A percentile compares a stretch with the other conserved stretches of the same genome.
These are phyloP conservation scores for Prunus salicina DNA, from an alignment of 306 rosid species.

Conservation along the genomic window DNA sequence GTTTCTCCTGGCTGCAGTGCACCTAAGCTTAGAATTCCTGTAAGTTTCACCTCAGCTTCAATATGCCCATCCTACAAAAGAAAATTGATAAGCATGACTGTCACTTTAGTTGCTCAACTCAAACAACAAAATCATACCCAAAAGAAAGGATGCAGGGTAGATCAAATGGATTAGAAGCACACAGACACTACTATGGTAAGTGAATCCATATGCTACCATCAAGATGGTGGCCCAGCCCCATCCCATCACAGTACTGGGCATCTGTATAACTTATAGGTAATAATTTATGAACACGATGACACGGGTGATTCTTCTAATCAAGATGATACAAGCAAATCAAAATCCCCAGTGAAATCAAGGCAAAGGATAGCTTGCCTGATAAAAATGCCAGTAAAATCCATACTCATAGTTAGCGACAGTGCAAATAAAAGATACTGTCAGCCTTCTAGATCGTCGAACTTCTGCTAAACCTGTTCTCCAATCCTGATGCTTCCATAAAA, in stretches of 20 bases:
- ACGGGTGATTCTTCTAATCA: conserved; percentile 10
- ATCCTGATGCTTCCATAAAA: conserved; percentile 86
- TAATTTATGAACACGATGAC: not conserved
- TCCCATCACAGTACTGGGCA: conserved; percentile 1
- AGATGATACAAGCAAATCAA: not conserved
- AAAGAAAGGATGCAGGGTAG: conserved; percentile 4
- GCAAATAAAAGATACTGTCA: conserved; percentile 69
- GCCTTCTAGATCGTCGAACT: conserved; percentile 78
- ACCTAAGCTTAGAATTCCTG: conserved; percentile 79
- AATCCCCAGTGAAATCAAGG: conserved; percentile 4
- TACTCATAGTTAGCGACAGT: conserved; percentile 85
- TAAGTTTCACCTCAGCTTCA: conserved; percentile 83
- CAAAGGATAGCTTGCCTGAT: conserved; percentile 58
- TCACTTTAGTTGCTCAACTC: conserved; percentile 12
- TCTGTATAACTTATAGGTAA: not conserved
- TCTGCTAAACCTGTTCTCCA: conserved; percentile 85
- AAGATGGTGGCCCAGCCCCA: conserved; percentile 3
- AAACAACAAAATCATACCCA: not conserved
- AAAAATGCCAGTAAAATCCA: conserved; percentile 80
- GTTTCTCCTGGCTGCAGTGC: conserved; percentile 78
- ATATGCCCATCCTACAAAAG: conserved; percentile 71
- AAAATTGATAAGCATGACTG: not conserved
- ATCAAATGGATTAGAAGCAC: conserved; percentile 3
- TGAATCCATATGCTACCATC: not conserved
- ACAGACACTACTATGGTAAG: not conserved